Evolutionary conservation across 2,329 filamentous ascomycete species (phyloP).

Genomic region (Epichloe baconii): DNA sequence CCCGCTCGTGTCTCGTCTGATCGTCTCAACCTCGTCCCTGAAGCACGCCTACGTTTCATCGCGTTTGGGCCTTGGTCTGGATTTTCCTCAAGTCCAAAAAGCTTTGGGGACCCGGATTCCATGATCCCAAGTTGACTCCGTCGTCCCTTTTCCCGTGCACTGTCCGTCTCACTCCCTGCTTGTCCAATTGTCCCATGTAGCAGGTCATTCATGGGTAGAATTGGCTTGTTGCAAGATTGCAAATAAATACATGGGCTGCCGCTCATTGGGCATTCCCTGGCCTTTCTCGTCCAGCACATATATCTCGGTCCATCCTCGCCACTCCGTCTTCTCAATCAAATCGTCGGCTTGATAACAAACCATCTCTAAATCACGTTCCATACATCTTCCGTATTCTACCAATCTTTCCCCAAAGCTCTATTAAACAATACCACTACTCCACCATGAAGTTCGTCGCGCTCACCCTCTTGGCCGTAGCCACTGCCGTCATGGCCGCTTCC

Average conservation of each 20-base stretch:
- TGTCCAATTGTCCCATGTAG: not conserved
- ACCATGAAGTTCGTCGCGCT: slow-evolving; percentile 41
- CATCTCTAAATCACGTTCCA: too few relatives aligned
- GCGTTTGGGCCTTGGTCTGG: not conserved
- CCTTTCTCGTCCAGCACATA: not conserved
- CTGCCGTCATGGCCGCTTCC: slow-evolving; percentile 30
- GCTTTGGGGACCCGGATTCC: too few relatives aligned
- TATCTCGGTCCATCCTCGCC: not conserved
- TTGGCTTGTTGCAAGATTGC: not conserved
- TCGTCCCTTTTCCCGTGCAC: not conserved
- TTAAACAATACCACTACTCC: slow-evolving; percentile 6
- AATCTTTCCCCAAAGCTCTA: not conserved
- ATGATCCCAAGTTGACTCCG: not conserved
- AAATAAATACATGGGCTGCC: not conserved
- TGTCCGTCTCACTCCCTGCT: not conserved
- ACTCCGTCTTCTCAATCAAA: too few relatives aligned
- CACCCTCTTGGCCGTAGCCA: slow-evolving; percentile 32
- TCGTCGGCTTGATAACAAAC: too few relatives aligned
- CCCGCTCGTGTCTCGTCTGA: not conserved
- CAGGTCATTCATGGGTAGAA: not conserved
- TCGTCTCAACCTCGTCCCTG: not conserved
- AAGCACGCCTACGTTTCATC: slow-evolving; percentile 3
- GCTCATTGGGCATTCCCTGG: too few relatives aligned
- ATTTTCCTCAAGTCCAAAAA: not conserved
- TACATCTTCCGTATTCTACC: too few relatives aligned